Conservation (phyloP, 1,284 basidiomycete genomes). For the Cerioporus squamosus region DNA sequence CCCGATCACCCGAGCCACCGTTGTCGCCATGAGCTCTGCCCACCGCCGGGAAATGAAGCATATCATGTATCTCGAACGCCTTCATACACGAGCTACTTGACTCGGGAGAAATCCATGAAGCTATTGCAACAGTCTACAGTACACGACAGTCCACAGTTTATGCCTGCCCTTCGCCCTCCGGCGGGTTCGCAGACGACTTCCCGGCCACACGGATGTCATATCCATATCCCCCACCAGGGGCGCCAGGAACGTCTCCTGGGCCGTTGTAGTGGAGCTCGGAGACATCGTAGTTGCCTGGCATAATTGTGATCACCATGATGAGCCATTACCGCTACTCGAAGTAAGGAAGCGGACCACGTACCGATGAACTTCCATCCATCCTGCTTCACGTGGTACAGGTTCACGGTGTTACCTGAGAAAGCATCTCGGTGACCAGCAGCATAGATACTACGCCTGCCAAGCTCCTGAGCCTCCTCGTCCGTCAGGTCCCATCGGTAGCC, state of each 20-base stretch:
- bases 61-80: no score
- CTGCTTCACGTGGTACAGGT: conserved; percentile 95
- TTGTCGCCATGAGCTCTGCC: background rate
- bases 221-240: conserved; percentile 75
- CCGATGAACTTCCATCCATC: conserved; percentile 94
- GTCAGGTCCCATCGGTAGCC: conserved; percentile 94
- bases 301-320: background rate
- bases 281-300: conserved; percentile 79
- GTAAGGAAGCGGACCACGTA: conserved; percentile 40
- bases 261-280: conserved; percentile 84
- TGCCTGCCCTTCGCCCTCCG: conserved; percentile 11
- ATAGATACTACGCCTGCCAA: conserved; percentile 94
- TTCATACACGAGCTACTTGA: no score
- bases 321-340: background rate
- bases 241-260: conserved; percentile 67
- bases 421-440: conserved; percentile 98
- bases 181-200: conserved; percentile 34
- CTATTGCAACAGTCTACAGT: conserved; percentile 22
- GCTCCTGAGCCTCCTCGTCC: conserved; percentile 94
- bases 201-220: conserved; percentile 68
- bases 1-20: background rate
- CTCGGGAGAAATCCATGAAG: conserved; percentile 2
- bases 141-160: conserved; percentile 12
- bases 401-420: conserved; percentile 96
- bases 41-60: background rate